These are phyloP conservation scores for Stereocaulon alpinum DNA, from an alignment of 495 filamentous ascomycete species.

Conservation along the genomic window DNA sequence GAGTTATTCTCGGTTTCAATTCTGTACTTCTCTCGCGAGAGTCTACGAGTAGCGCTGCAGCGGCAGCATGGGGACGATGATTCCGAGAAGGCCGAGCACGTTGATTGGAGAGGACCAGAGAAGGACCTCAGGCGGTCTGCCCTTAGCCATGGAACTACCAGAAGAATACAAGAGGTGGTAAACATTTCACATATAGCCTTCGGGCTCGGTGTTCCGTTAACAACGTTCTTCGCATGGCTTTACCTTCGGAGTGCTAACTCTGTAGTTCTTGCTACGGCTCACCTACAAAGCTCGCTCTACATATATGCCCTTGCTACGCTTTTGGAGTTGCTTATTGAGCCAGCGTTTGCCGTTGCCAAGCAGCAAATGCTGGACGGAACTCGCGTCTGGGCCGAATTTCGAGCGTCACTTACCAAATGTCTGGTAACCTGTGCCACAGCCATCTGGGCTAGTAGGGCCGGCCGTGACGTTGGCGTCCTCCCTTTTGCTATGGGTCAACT, in stretches of 20 bases:
- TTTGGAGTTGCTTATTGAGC: slow-evolving; percentile 73
- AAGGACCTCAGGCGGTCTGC: slow-evolving; percentile 4
- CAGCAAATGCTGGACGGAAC: slow-evolving; percentile 68
- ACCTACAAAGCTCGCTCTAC: slow-evolving; percentile 50
- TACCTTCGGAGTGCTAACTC: slow-evolving; percentile 51
- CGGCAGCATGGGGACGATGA: slow-evolving; percentile 45
- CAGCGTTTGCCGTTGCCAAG: slow-evolving; percentile 74
- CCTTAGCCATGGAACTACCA: not conserved
- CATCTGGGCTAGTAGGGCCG: slow-evolving; percentile 41
- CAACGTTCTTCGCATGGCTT: slow-evolving; percentile 46
- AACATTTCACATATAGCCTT: slow-evolving; percentile 81
- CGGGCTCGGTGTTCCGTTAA: slow-evolving; percentile 54
- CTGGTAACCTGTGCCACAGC: slow-evolving; percentile 55
- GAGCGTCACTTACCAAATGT: slow-evolving; percentile 69
- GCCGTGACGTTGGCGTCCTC: slow-evolving; percentile 55
- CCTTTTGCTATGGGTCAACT: slow-evolving; percentile 86
- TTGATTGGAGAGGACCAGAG: not conserved
- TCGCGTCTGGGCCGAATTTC: slow-evolving; percentile 67
- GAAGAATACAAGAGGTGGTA: slow-evolving; percentile 55
- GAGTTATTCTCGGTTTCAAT: slow-evolving; percentile 83
- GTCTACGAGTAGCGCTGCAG: slow-evolving; percentile 74
- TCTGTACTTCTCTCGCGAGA: slow-evolving; percentile 85
- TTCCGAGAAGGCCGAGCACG: slow-evolving; percentile 18
- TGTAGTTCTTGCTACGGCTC: slow-evolving; percentile 47
- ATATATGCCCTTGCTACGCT: slow-evolving; percentile 68